phyloP scores from a whole-genome alignment of 192 early-diverging fungal genomes.

The Gaertneriomyces semiglobifer region DNA sequence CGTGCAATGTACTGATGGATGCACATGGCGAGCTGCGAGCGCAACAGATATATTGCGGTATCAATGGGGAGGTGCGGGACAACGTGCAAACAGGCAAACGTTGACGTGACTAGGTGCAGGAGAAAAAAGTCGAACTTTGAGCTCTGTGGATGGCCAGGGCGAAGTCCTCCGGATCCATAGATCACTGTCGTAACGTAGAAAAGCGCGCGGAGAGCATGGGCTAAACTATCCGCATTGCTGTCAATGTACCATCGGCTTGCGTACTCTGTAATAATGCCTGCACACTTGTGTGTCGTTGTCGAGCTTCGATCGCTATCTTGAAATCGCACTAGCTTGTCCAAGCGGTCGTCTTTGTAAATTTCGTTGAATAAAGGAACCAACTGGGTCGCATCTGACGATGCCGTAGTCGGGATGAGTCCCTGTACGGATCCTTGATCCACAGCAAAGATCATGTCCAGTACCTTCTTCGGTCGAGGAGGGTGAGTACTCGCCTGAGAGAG shows the following conservation, averaged over 20 bases:
- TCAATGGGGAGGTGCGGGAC: not conserved
- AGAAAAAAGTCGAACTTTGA: constrained; percentile 24
- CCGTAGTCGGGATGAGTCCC: not conserved
- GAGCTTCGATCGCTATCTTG: constrained; percentile 1
- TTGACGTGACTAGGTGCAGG: constrained; percentile 15
- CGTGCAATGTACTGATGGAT: constrained; percentile 9
- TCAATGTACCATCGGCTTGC: constrained; percentile 10
- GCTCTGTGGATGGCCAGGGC: not conserved
- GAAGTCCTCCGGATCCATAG: not conserved
- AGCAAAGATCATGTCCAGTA: constrained; percentile 7
- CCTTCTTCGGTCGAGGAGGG: not conserved
- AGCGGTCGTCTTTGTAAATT: not conserved
- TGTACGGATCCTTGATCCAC: not conserved
- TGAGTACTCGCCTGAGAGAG: constrained; percentile 5
- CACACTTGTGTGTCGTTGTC: not conserved
- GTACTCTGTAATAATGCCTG: constrained; percentile 13
- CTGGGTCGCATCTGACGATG: not conserved
- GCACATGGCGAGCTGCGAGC: not conserved
- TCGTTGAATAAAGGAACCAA: constrained; percentile 3
- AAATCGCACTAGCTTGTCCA: constrained; percentile 5
- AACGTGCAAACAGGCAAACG: constrained; percentile 2
- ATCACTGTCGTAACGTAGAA: not conserved
- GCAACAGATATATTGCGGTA: not conserved
- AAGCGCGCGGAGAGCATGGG: constrained; percentile 6
- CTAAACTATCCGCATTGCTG: not conserved